These are phyloP conservation scores for Saccharomyces hybrid DNA, from an alignment of 1,139 yeast species.

Conservation along the genomic window DNA sequence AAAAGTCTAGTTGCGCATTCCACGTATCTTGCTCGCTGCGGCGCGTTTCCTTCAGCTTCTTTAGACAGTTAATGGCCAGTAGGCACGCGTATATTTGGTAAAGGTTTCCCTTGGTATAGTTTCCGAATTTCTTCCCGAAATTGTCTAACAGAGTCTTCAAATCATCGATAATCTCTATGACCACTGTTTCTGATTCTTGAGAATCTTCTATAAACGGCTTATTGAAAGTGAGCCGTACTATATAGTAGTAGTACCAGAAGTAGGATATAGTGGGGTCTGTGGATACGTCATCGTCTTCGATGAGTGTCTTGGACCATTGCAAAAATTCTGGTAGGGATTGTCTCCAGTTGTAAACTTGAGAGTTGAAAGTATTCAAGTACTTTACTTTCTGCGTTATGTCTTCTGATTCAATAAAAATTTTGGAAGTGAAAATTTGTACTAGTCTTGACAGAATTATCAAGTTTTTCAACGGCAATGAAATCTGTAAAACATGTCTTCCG, in stretches of 20 bases:
- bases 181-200: conserved; percentile 26
- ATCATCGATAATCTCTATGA: conserved; percentile 26
- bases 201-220: conserved; percentile 45
- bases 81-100: conserved; percentile 31
- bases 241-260: conserved; percentile 52
- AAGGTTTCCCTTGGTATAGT: conserved; percentile 23
- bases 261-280: conserved; percentile 41
- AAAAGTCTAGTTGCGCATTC: conserved; percentile 19
- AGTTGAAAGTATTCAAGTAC: conserved; percentile 38
- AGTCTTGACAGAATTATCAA: conserved; percentile 49
- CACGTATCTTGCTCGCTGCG: conserved; percentile 9
- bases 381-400: conserved; percentile 23
- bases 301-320: conserved; percentile 42
- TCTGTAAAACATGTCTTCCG: conserved; percentile 35
- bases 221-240: conserved; percentile 48
- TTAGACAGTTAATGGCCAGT: conserved; percentile 26
- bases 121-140: conserved; percentile 22
- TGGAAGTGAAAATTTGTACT: conserved; percentile 43
- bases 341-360: conserved; percentile 46
- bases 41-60: conserved; percentile 16
- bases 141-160: conserved; percentile 25
- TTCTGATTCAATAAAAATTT: conserved; percentile 30
- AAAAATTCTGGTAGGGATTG: conserved; percentile 42
- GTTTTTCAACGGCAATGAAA: conserved; percentile 39
- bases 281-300: conserved; percentile 37